Percentiles rank a stretch among this genome's conserved stretches.
These are phyloP conservation scores for Podila minutissima DNA, from an alignment of 192 early-diverging fungal species.

Conservation along the genomic window DNA sequence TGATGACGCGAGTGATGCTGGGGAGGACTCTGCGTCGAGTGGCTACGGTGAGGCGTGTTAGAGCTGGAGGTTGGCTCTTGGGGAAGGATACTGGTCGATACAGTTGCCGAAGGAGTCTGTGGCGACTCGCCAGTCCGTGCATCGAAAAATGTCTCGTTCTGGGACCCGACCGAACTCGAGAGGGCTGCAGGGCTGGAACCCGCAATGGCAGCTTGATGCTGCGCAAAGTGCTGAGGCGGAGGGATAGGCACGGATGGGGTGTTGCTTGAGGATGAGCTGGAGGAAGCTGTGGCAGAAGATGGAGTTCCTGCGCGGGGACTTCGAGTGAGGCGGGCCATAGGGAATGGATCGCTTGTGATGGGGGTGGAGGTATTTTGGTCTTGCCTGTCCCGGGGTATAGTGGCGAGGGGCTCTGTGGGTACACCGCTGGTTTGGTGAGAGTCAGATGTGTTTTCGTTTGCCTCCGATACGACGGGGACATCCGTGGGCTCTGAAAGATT, in stretches of 20 bases:
- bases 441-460: background rate
- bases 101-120: background rate
- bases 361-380: background rate
- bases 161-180: background rate
- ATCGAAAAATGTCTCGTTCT: background rate
- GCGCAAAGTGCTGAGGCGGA: background rate
- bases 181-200: background rate
- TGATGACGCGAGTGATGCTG: background rate
- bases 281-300: background rate
- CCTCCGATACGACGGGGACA: background rate
- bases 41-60: background rate
- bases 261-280: background rate
- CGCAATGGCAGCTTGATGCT: background rate
- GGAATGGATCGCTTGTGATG: conserved; percentile 35
- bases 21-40: background rate
- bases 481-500: background rate
- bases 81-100: background rate
- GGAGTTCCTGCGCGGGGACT: conserved; percentile 6
- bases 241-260: background rate
- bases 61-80: background rate
- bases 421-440: background rate
- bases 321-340: conserved; percentile 33
- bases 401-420: background rate
- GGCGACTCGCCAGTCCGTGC: background rate
- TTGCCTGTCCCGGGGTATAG: conserved; percentile 22